phyloP scores from a whole-genome alignment of 179 eudicot genomes.

The Spergularia azorica region DNA sequence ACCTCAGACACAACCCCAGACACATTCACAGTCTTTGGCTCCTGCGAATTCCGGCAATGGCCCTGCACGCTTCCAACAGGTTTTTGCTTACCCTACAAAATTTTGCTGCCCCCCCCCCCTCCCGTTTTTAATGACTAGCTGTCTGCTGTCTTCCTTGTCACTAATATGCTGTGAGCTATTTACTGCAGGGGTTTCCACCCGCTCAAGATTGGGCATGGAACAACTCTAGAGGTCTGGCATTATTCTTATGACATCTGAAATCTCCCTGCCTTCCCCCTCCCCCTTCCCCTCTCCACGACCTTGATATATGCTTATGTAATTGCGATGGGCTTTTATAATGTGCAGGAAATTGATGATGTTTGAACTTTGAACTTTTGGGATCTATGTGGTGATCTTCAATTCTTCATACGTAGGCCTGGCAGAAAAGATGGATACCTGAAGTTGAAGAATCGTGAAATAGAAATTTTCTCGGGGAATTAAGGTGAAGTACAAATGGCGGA shows the following conservation, averaged over 20 bases:
- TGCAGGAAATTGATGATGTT: constrained; percentile 9
- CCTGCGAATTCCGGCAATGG: constrained; percentile 43
- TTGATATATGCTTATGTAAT: neutral
- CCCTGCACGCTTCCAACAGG: constrained; percentile 61
- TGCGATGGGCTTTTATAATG: neutral
- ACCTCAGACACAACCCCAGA: constrained; percentile 36
- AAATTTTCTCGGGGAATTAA: neutral
- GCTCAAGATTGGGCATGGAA: constrained; percentile 88
- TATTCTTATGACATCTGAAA: neutral
- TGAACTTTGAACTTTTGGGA: neutral
- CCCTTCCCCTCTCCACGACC: neutral
- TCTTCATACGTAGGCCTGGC: neutral
- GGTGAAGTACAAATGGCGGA: neutral
- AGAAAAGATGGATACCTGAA: neutral
- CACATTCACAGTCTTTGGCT: constrained; percentile 45
- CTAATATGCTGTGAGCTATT: constrained; percentile 7
- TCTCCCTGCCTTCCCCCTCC: too few relatives aligned
- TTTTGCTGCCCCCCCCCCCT: neutral
- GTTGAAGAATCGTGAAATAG: neutral
- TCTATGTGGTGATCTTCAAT: neutral
- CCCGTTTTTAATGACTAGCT: neutral
- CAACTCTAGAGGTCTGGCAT: constrained; percentile 64
- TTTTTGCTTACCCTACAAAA: constrained; percentile 9
- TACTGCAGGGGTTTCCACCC: constrained; percentile 52
- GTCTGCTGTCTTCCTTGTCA: neutral